Evolutionary conservation across 345 rosid species (phyloP).

Genomic region (Cardamine chenopodiifolia): DNA sequence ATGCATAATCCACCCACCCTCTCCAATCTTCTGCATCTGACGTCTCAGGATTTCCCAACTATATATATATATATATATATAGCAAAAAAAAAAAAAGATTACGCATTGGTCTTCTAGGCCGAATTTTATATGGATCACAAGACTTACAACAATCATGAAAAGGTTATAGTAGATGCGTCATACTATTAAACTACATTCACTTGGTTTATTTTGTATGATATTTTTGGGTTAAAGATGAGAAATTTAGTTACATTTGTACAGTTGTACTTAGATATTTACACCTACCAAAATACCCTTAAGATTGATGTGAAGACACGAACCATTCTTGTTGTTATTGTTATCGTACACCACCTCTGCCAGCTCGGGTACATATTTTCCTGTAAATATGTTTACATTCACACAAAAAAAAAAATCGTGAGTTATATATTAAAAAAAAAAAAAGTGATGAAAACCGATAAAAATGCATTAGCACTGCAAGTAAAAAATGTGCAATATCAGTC

Average conservation of each 20-base stretch:
- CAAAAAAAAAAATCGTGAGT: no score
- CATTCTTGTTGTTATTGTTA: constrained; percentile 61
- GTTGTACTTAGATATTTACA: neutral
- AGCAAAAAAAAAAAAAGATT: neutral
- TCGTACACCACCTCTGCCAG: constrained; percentile 62
- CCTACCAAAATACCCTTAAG: constrained; percentile 87
- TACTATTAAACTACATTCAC: neutral
- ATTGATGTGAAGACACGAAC: constrained; percentile 56
- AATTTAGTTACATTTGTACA: no score
- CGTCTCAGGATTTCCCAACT: constrained; percentile 98
- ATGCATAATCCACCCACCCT: constrained; percentile 95
- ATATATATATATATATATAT: no score
- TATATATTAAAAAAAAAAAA: no score
- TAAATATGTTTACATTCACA: neutral
- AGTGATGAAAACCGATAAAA: neutral
- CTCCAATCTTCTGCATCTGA: constrained; percentile 92
- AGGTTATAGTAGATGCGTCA: neutral
- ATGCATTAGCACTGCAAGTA: neutral
- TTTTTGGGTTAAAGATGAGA: neutral
- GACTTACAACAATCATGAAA: neutral
- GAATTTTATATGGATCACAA: neutral
- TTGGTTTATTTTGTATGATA: neutral
- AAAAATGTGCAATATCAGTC: neutral
- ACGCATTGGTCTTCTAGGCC: neutral
- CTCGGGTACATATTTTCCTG: constrained; percentile 88